Base-by-base conservation (phyloP, 306 rosid genomes). In the Bauhinia variegata region DNA sequence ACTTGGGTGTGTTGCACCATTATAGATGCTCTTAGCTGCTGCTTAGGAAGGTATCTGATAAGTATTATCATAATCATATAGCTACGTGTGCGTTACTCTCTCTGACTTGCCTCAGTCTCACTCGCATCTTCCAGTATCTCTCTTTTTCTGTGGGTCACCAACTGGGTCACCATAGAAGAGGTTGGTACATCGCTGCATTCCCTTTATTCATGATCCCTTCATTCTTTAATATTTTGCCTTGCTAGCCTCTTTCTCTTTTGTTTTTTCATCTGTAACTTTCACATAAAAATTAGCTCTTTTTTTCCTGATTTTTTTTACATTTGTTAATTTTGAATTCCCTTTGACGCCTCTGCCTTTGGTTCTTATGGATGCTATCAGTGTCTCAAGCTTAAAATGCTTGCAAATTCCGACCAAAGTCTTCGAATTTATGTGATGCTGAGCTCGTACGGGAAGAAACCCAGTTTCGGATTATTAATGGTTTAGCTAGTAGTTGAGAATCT, bases 351-450 rank as follows among this genome's bases (percentile, higher is more conserved):
- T 77, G 42, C 64, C 63, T 68, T 72, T 65, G 51, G 67, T 64
- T 34, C 34, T 64, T 57, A n/a, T 52, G 41, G 19, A 44, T 67
- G 33, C 67, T 53, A 44, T 53, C 48, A 23, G 33, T 66, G 30
- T 58, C 47, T 51, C 12, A 19, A 43, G 44, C 70, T 37, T 73
- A 11, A 69, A 73, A 77, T 82, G 83, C 75, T 70, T 41, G 33
- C 72, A 15, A 70, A 50, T 82, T 82, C 60, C 54, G 50, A 50
- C 66, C 65, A 49, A 77, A 70, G 56, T 74, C 67, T 4, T 30
- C 33, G 31, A 37, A 72, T 81, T 74, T 54, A 59, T 68, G 70
- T 38, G 15, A 4, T 66, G 0, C 50, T 31, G 4, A 66, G 60
- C 17, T 42, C 65, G 53, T 70, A 18, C 48, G 47, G 58, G 44